phyloP scores from a whole-genome alignment of 495 filamentous ascomycete genomes.

The Filosporella fistucella region DNA sequence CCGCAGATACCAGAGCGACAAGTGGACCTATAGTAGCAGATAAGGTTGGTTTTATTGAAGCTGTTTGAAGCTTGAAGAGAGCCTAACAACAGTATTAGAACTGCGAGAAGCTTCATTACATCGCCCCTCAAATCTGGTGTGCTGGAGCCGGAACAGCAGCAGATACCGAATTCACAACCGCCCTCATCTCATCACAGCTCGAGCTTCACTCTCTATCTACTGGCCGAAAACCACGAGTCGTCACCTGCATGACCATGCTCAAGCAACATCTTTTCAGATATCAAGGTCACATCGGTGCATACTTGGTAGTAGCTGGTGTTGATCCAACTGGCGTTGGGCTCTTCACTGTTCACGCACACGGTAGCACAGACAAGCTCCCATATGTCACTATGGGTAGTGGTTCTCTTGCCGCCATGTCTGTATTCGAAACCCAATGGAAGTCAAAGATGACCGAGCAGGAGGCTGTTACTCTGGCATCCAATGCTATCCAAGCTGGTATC shows the following conservation, averaged over 20 bases:
- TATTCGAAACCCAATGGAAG: conserved; percentile 98
- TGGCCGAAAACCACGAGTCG: conserved; percentile 92
- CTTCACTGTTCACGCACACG: conserved; percentile 98
- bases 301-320: conserved; percentile 95
- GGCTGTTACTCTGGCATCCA: conserved; percentile 73
- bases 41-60: conserved; percentile 67
- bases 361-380: conserved; percentile 96
- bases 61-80: no score
- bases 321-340: conserved; percentile 95
- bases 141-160: conserved; percentile 97
- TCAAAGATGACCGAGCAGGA: conserved; percentile 69
- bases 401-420: conserved; percentile 92
- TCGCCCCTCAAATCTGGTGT: conserved; percentile 98
- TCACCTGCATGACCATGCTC: conserved; percentile 99
- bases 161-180: conserved; percentile 98
- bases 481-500: conserved; percentile 96
- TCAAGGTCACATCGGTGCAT: conserved; percentile 97
- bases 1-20: conserved; percentile 96
- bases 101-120: conserved; percentile 99
- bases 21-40: conserved; percentile 98
- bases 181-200: conserved; percentile 96
- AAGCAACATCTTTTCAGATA: conserved; percentile 99
- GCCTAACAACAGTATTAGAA: no score
- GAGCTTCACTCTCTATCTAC: conserved; percentile 95
- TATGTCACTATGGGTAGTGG: conserved; percentile 99